Base-by-base conservation (phyloP, 2,329 filamentous ascomycete species). In the Apiospora pterosperma region DNA sequence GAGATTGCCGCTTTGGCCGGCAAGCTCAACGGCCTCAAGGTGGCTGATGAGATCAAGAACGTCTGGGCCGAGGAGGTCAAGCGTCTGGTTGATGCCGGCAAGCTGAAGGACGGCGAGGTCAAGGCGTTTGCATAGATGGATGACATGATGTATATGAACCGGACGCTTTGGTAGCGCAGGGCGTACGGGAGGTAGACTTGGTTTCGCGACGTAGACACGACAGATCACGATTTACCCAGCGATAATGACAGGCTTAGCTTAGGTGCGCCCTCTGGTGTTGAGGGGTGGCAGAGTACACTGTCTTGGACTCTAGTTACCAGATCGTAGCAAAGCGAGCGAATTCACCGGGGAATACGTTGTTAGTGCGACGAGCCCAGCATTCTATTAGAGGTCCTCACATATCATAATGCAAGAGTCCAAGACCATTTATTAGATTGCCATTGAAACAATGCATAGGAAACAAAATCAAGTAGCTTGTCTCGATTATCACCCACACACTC, bases 1-100 rank as follows among this genome's bases (percentile, higher is more conserved):
- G 94, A 98, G 85, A 88, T 98, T 73, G 94, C 94, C 44, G 86
- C 85, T 25, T 82, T 99, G 65, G 93, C 94, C 39, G 84, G 82
- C 72, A 95, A 95, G 82, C 87, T 99, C 66, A 90, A 88, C 73
- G 87, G 88, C 55, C 85, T 92, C 73, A 96, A 92, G 78, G 88
- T 95, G 67, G 89, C 88, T 23, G 88, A 86, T 69, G 92, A 93
- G 77, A 95, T 99, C 79, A 97, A 96, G 88, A 81, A 80, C 63
- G 89, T 93, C 63, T 98, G 94, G 87, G 82, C 81, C 69, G 90
- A 84, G 55, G 92, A 97, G 84, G 88, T 90, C 63, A 88, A 91
- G 84, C 86, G 90, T 68, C 86, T 98, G 39, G 85, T 96, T 66
- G 88, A 80, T 59, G 92, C 90, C 69, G 93, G 94, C 70, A 97